phyloP scores from a whole-genome alignment of 2,329 filamentous ascomycete species.

The Coleophoma crateriformis region DNA sequence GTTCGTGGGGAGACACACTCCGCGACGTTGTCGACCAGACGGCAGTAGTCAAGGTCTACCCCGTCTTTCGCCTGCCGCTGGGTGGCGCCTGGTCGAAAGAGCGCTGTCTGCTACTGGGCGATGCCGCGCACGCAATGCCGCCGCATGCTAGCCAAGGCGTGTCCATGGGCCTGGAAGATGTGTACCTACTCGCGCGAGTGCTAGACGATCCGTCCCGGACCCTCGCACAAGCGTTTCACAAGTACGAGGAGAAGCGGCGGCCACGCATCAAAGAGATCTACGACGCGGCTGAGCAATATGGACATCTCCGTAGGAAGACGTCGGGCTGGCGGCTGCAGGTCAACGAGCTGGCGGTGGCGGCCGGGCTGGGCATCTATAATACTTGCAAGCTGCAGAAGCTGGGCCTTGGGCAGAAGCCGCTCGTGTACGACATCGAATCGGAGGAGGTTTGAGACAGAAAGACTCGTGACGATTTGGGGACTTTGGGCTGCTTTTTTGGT shows the following conservation, averaged over 20 bases:
- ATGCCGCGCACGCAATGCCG: slow-evolving; percentile 51
- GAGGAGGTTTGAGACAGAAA: background rate
- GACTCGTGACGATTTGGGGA: too few relatives aligned
- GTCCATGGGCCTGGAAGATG: slow-evolving; percentile 50
- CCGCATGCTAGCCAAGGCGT: slow-evolving; percentile 49
- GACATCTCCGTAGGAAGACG: slow-evolving; percentile 16
- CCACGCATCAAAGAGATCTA: slow-evolving; percentile 25
- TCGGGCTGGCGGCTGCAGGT: slow-evolving; percentile 21
- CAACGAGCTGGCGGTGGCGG: slow-evolving; percentile 17
- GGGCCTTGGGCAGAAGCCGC: slow-evolving; percentile 16
- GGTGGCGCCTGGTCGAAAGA: slow-evolving; percentile 32
- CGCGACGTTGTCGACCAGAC: slow-evolving; percentile 14
- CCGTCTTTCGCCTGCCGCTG: slow-evolving; percentile 28
- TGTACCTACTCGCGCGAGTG: slow-evolving; percentile 29
- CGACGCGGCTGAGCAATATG: slow-evolving; percentile 20
- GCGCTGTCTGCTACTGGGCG: slow-evolving; percentile 42
- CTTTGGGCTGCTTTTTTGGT: too few relatives aligned
- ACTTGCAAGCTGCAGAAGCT: slow-evolving; percentile 16
- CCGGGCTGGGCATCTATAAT: slow-evolving; percentile 10
- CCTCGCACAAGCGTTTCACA: slow-evolving; percentile 16
- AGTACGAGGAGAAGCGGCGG: slow-evolving; percentile 24
- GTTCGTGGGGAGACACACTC: slow-evolving; percentile 21
- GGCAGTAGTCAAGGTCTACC: slow-evolving; percentile 27
- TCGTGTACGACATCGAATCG: slow-evolving; percentile 27
- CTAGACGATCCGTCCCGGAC: slow-evolving; percentile 11